Evolutionary conservation across 352 stramenopile genomes (phyloP), one percentile per base, ranked within the genome.

Genomic region (Aphanomyces stellatus): DNA sequence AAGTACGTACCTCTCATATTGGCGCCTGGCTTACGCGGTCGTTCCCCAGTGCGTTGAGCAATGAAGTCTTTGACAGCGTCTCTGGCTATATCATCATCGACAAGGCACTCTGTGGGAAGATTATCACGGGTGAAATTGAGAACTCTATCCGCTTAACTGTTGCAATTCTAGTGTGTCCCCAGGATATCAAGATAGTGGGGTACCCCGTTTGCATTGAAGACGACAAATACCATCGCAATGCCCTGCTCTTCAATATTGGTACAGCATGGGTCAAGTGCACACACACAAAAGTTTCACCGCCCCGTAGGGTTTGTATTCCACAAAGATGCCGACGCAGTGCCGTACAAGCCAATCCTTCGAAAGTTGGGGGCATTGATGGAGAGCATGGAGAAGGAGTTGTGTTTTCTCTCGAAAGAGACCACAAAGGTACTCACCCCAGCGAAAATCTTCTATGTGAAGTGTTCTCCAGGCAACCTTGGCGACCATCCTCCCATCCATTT

Each of bases 51-150:
- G 74, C 88, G 55, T 68, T 93, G 65, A 90, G 78, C 70, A 87
- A 80, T 42, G 83, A 93, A 64, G 76, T 85, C n/a, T 93, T 93
- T 70, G 85, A 93, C 69, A 88, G 79, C 46, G 77, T 93, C 28
- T 93, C 85, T 11, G 82, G 82, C 43, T 95, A 95, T 72, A 92
- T 95, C 68, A 95, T 95, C 72, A 92, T 92, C 69, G 84, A 92
- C 77, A 93, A 91, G 73, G 80, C 82, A 63, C 71, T 95, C 24
- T 95, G 86, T 57, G 84, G 80, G 40, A 91, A 93, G 70, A 93
- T 95, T 73, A 91, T 93, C 69, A 90, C 85, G 0, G 81, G 81
- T 84, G 28, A n/a, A 24, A 2, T 24, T 22, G n/a, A 5, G 11
- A 13, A 27, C 34, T n/a, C 22, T 17, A 31, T 19, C 27, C 25